A percentile compares a stretch with the other conserved stretches of the same genome.
phyloP scores from a whole-genome alignment of 2,329 filamentous ascomycete genomes.

The Colletotrichum horii region DNA sequence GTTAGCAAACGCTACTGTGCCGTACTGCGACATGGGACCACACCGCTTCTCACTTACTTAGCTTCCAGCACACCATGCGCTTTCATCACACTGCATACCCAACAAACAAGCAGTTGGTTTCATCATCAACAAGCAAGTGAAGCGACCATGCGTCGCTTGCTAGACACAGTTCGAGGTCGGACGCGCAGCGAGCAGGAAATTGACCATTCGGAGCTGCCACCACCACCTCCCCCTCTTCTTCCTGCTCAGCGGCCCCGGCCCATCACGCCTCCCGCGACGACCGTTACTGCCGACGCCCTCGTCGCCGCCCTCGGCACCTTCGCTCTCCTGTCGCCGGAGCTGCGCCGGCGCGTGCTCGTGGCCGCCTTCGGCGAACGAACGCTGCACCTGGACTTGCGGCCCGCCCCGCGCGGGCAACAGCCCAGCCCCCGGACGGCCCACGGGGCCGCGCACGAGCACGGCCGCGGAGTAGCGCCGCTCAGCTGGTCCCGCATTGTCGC shows the following conservation, averaged over 20 bases:
- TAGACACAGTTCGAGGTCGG: not conserved
- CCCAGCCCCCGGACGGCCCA: not conserved
- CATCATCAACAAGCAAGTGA: not conserved
- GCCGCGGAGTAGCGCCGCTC: not conserved
- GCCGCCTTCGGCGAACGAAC: conserved; percentile 27
- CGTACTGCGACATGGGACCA: not conserved
- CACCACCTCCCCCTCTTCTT: not conserved
- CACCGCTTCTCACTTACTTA: not conserved
- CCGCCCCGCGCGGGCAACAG: not conserved
- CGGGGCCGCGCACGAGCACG: not conserved
- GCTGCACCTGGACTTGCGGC: conserved; percentile 29
- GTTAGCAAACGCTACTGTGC: not conserved
- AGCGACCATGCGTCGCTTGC: not conserved
- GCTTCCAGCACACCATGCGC: not conserved
- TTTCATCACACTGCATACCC: not conserved
- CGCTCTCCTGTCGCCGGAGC: conserved; percentile 34
- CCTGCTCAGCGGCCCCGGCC: not conserved
- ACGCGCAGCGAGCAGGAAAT: not conserved
- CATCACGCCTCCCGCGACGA: not conserved
- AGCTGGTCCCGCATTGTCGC: not conserved
- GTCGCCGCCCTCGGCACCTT: not conserved
- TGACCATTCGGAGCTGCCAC: not conserved
- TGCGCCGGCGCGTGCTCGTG: conserved; percentile 33
- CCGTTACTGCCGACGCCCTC: not conserved
- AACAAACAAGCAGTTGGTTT: conserved; percentile 1